These are phyloP conservation scores for Penicillium pulvis DNA, from an alignment of 495 filamentous ascomycete species.

Conservation along the genomic window DNA sequence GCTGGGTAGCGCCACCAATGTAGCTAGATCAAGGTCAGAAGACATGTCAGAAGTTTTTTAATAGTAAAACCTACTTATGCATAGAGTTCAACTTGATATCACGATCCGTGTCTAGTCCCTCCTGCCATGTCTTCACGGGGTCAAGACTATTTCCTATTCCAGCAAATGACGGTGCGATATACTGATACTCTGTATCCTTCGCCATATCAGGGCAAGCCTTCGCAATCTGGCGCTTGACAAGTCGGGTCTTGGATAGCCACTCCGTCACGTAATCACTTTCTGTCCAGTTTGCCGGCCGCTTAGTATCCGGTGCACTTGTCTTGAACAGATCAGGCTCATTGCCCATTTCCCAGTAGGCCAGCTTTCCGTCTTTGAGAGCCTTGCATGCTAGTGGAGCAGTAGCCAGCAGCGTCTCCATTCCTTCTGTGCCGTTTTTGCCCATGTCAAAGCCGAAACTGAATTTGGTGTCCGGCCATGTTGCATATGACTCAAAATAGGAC, in stretches of 20 bases:
- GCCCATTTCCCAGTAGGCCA: slow-evolving; percentile 63
- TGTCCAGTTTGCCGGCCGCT: slow-evolving; percentile 55
- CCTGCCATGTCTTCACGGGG: slow-evolving; percentile 50
- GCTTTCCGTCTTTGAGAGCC: slow-evolving; percentile 49
- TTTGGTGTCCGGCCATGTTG: slow-evolving; percentile 56
- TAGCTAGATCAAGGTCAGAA: slow-evolving; percentile 46
- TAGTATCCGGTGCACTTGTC: slow-evolving; percentile 52
- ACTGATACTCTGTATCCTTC: slow-evolving; percentile 45
- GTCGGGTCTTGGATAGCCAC: slow-evolving; percentile 58
- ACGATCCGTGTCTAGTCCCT: slow-evolving; percentile 50
- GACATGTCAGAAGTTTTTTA: not conserved
- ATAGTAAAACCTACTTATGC: slow-evolving; percentile 56
- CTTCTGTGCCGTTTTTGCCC: slow-evolving; percentile 55
- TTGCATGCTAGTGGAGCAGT: slow-evolving; percentile 63
- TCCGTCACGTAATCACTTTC: slow-evolving; percentile 61
- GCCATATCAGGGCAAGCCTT: slow-evolving; percentile 55
- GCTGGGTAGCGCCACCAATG: slow-evolving; percentile 61
- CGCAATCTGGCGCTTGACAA: slow-evolving; percentile 50
- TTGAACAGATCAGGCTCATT: slow-evolving; percentile 70
- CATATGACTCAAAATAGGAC: slow-evolving; percentile 67
- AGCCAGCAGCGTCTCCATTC: slow-evolving; percentile 53
- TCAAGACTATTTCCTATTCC: slow-evolving; percentile 56
- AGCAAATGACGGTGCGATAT: slow-evolving; percentile 63
- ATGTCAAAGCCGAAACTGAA: slow-evolving; percentile 68
- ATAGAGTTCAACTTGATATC: slow-evolving; percentile 59